Conservation (phyloP, 2,329 filamentous ascomycete species). For the Fusarium mundagurra region DNA sequence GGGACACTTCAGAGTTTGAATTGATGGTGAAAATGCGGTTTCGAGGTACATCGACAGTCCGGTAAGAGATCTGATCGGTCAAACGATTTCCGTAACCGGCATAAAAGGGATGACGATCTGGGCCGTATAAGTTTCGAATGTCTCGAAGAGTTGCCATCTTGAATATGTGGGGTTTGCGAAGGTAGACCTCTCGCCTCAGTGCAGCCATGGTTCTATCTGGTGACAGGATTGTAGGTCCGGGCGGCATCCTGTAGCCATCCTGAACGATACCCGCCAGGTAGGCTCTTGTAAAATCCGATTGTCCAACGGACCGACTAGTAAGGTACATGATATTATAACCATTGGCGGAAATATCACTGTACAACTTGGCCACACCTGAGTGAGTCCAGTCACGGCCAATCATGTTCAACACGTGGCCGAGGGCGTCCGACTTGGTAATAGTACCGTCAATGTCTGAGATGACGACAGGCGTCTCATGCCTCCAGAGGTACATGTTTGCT, state of each 20-base stretch:
- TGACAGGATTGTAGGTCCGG: slow-evolving; percentile 92
- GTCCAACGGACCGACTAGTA: slow-evolving; percentile 91
- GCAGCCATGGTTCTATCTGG: slow-evolving; percentile 96
- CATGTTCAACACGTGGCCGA: slow-evolving; percentile 95
- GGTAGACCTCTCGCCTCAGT: slow-evolving; percentile 88
- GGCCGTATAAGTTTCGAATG: slow-evolving; percentile 87
- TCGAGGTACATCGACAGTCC: slow-evolving; percentile 93
- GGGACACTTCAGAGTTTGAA: slow-evolving; percentile 92
- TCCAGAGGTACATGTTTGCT: slow-evolving; percentile 95
- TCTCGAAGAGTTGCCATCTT: slow-evolving; percentile 98
- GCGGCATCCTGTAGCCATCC: slow-evolving; percentile 85
- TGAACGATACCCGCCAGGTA: slow-evolving; percentile 92
- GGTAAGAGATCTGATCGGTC: slow-evolving; percentile 95
- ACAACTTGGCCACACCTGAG: slow-evolving; percentile 93
- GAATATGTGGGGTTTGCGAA: slow-evolving; percentile 97
- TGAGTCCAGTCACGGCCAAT: slow-evolving; percentile 99
- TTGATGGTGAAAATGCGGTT: slow-evolving; percentile 99
- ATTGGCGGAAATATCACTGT: slow-evolving; percentile 93
- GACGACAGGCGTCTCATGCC: slow-evolving; percentile 88
- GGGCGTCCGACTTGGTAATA: slow-evolving; percentile 95
- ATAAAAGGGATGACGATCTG: slow-evolving; percentile 85
- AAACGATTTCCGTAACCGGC: slow-evolving; percentile 97
- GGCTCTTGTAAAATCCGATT: slow-evolving; percentile 87
- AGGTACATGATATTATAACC: slow-evolving; percentile 99
- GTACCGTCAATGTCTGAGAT: slow-evolving; percentile 99